phyloP scores from a whole-genome alignment of 2,329 filamentous ascomycete species.

The Pseudopithomyces maydicus region DNA sequence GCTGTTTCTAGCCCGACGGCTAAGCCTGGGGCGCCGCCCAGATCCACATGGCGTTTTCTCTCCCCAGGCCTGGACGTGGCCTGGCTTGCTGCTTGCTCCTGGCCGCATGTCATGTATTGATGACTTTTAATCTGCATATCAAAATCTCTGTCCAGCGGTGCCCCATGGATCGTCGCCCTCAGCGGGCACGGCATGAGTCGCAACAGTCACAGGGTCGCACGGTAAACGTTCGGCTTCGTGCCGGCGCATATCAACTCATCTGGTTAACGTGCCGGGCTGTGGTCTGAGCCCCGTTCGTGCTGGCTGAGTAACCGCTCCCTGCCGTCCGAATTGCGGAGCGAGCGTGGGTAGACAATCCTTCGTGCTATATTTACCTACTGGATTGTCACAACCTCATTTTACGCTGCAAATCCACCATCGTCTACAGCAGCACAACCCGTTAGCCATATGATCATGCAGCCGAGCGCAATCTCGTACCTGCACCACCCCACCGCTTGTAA shows the following conservation, averaged over 20 bases:
- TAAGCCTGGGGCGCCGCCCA: background rate
- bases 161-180: background rate
- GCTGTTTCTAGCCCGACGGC: background rate
- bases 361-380: background rate
- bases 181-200: background rate
- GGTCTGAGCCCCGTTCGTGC: background rate
- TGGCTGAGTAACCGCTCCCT: background rate
- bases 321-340: background rate
- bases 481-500: background rate
- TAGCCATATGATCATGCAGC: background rate
- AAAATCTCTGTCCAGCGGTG: background rate
- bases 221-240: constrained; percentile 4
- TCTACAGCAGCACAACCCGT: background rate
- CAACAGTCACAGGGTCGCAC: background rate
- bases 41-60: background rate
- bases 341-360: background rate
- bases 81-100: background rate
- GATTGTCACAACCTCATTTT: constrained; percentile 1
- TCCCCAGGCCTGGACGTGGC: background rate
- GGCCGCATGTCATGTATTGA: background rate
- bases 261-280: background rate
- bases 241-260: constrained; percentile 1
- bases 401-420: background rate
- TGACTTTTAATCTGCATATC: background rate
- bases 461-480: background rate